These are phyloP conservation scores for Tricholoma matsutake DNA, from an alignment of 768 basidiomycete species.

Conservation along the genomic window DNA sequence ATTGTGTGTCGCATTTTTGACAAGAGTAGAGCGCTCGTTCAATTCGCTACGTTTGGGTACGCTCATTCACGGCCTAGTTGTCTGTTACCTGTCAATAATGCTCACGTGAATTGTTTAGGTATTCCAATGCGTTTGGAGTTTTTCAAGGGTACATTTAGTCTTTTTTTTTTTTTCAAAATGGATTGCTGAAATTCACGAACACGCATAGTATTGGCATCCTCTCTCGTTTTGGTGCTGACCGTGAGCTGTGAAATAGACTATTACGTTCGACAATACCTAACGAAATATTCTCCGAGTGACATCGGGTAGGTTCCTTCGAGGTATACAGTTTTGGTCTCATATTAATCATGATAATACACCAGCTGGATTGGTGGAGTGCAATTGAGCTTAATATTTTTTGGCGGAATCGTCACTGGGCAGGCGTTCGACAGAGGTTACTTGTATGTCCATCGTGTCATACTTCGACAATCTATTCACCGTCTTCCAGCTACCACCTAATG, in stretches of 20 bases:
- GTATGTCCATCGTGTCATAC: slow-evolving; percentile 15
- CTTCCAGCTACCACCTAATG: slow-evolving; percentile 22
- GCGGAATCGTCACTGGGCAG: slow-evolving; percentile 45
- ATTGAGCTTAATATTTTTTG: slow-evolving; percentile 44
- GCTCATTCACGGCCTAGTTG: not conserved
- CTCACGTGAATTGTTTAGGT: not conserved
- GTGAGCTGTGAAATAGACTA: slow-evolving; percentile 3
- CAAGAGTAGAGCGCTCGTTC: slow-evolving; percentile 10
- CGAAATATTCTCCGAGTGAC: slow-evolving; percentile 15
- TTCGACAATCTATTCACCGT: not conserved
- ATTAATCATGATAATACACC: too few relatives aligned
- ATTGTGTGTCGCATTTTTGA: not conserved
- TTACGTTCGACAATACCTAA: slow-evolving; percentile 22
- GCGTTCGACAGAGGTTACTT: slow-evolving; percentile 53
- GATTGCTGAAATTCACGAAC: not conserved
- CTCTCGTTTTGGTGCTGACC: not conserved
- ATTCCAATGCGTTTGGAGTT: slow-evolving; percentile 16
- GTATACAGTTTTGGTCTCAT: not conserved
- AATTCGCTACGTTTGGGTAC: slow-evolving; percentile 18
- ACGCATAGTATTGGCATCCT: not conserved
- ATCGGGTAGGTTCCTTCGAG: slow-evolving; percentile 14
- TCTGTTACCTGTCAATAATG: not conserved
- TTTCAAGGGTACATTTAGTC: slow-evolving; percentile 17
- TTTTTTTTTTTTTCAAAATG: not conserved
- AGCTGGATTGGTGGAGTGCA: slow-evolving; percentile 54